Evolutionary conservation across 2,329 filamentous ascomycete genomes (phyloP), one percentile per base, ranked within the genome.

Genomic region (Verticillium alfalfae): DNA sequence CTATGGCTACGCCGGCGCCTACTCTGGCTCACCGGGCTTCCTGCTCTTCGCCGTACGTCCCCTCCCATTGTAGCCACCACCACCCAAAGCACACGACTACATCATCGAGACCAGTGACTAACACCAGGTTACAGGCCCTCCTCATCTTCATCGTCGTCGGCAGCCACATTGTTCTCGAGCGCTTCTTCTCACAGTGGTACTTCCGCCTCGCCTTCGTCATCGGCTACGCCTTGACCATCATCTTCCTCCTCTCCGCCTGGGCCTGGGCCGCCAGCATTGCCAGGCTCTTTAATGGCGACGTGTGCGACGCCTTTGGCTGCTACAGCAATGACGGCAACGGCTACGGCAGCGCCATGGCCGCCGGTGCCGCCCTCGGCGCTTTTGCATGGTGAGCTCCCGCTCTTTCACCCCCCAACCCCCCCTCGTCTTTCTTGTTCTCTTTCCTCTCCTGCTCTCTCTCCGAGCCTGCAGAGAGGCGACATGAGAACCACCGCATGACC

Each of bases 171-270:
- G 72, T 67, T 15, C 56, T 78, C 55, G 75, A 79, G 68, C 67
- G 71, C 59, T 73, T 67, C 57, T 70, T 71, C 5, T 73, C 74
- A 0, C 70, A 70, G 8, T 64, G 73, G 63, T 81, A 79, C 66
- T 73, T 70, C 67, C 75, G 77, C 61, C 65, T 79, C 62, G 69
- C 64, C 60, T 71, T 76, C 59, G 61, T 79, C 52, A 63, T 75
- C 38, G 69, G 67, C 41, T 76, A 79, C 45, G 62, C 71, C 56
- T 66, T 81, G 55, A 67, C 64, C 60, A 63, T 72, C 62, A 72
- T 82, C 66, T 78, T 82, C 65, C 81, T 80, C 78, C 71, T 82
- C 9, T 66, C 71, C 0, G 75, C 68, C 7, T 79, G 76, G 76
- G 71, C 73, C 26, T 81, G 77, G 77, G 72, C 77, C 5, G 75